Evolutionary conservation across 768 basidiomycete genomes (phyloP), one percentile per base, ranked within the genome.

Genomic region (Termitomyces sp.): DNA sequence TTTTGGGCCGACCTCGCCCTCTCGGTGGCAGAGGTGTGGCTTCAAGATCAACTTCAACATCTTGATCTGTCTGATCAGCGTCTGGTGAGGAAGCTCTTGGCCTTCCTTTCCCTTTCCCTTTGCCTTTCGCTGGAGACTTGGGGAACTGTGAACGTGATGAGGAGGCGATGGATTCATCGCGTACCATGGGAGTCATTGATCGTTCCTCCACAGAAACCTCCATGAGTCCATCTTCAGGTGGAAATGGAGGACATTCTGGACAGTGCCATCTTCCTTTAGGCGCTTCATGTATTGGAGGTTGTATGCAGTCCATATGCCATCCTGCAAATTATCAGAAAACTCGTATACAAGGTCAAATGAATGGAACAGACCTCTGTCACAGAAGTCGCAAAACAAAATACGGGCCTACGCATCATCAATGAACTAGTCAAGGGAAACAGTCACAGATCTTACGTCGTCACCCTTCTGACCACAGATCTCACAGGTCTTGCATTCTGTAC

Each of bases 401-500:
- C 83, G 81, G 54, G 80, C 84, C 91, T 95, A 67, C 33, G 54
- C 30, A 30, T 48, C 13, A 52, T 71, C 61, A 70, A 66, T 54
- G 10, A 40, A 30, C 26, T 9, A 55, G 11, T 28, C 2, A 8
- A 10, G 11, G 18, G 18, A 49, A 24, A 38, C 35, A n/a, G 58
- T 33, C 32, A 28, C 38, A 45, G 54, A 53, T 76, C 92, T 73
- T 73, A 96, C 95, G 71, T 94, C 93, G 71, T 93, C 88, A 22
- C 90, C 92, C 67, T 94, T 94, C 65, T 84, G 75, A 46, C 80
- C 72, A 68, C 95, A 98, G 56, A 92, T 76, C 73, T 94, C 92
- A 69, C 95, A 98, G 57, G 77, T 86, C 76, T 96, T 97, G 76
- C 95, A 97, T 62, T 94, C 92, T 36, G 85, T 80, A 68, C 95